Evolutionary conservation across 2,329 filamentous ascomycete genomes (phyloP).

Genomic region (Tolypocladium ovalisporum): DNA sequence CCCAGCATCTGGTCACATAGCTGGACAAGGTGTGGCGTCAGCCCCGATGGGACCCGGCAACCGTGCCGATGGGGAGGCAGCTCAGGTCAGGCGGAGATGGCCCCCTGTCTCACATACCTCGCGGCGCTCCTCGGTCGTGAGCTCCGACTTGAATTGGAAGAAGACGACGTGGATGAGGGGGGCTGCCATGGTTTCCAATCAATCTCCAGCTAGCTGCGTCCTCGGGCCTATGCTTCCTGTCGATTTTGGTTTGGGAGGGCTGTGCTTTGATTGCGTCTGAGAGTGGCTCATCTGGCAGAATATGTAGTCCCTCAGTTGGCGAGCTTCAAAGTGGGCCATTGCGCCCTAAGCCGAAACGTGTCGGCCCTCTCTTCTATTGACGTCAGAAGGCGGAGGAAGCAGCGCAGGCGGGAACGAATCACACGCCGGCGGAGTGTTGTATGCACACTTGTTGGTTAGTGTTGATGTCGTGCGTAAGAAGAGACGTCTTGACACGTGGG

Average conservation of each 20-base stretch:
- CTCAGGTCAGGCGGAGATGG: neutral
- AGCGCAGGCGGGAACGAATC: neutral
- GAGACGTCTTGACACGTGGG: neutral
- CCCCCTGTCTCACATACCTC: slow-evolving; percentile 1
- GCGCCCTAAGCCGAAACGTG: neutral
- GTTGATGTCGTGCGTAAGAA: neutral
- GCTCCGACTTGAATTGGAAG: slow-evolving; percentile 9
- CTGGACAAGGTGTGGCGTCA: neutral
- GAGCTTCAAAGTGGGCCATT: neutral
- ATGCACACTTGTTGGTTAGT: neutral
- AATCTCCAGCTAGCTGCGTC: neutral
- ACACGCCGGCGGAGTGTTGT: neutral
- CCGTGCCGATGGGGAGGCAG: neutral
- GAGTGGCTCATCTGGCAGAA: neutral
- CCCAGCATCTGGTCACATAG: slow-evolving; percentile 23
- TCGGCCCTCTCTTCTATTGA: neutral
- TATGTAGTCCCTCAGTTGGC: neutral
- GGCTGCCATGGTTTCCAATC: neutral
- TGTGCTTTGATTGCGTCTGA: neutral
- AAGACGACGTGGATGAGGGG: slow-evolving; percentile 10
- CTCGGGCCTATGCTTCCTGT: neutral
- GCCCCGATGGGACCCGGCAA: neutral
- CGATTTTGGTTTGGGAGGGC: neutral
- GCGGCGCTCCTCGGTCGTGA: slow-evolving; percentile 2
- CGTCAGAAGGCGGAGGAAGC: neutral